Base-by-base conservation (phyloP, 257 asterid genomes). In the Nicotiana undulata region DNA sequence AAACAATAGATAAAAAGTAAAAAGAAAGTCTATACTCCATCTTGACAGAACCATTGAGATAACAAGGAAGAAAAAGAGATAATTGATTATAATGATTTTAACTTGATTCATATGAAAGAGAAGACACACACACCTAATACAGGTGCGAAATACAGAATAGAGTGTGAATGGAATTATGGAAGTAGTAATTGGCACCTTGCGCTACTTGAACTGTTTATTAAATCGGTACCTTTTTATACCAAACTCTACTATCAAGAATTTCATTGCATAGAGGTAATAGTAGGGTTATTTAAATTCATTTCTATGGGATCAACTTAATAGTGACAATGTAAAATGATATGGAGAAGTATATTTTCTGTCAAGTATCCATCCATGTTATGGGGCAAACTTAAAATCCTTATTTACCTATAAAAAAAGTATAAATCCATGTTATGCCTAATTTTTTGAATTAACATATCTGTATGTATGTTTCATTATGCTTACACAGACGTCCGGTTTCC, bases 341-440 rank as follows among this genome's bases (percentile, higher is more conserved):
- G 13, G 40, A 29, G 79, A 74, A 74, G 78, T 51, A 49, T 74
- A 74, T 4, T 74, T 44, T 49, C 26, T 37, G 20, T 55, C 61
- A 46, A 26, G 78, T 72, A 72, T 72, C 37, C 60, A 46, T 72
- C 78, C 60, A 72, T 72, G 37, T 13, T 46, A 46, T 72, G 78
- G 49, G 49, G 49, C 3, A 40, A 40, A 40, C 49, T 40, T 40
- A 40, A 40, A 29, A 40, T 40, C 49, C 49, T 40, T 40, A 40
- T 40, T 40, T 40, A 40, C 12, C 49, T 40, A 40, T 40, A 2
- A 9, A 9, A 40, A 40, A 8, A 13, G 56, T 51, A 51, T 51
- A 17, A 16, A 51, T 51, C 18, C 56, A 51, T 72, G 34, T 13
- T 46, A 46, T 72, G 77, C 77, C 3, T 46, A 46, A 22, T 13